Percentiles rank a stretch among this genome's conserved stretches.
Evolutionary conservation across 306 rosid genomes (phyloP).

Genomic region (Cicer yamashitae): DNA sequence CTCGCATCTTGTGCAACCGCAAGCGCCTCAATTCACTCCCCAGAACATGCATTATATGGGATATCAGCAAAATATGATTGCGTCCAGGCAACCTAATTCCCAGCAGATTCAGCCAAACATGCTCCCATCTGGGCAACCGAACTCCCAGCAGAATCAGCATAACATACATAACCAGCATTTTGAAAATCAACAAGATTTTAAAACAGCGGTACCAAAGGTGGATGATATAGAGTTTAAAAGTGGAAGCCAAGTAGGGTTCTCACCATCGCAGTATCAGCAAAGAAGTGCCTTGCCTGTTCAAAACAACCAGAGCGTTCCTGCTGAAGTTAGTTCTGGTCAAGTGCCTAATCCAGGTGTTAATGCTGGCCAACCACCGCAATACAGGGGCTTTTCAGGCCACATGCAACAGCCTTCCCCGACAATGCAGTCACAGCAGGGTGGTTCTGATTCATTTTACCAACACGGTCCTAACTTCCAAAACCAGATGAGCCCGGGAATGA

Average conservation of each 20-base stretch:
- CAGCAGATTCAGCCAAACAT: constrained; percentile 66
- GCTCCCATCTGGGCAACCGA: constrained; percentile 67
- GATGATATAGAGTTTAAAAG: constrained; percentile 75
- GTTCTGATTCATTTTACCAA: constrained; percentile 66
- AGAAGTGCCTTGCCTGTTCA: constrained; percentile 60
- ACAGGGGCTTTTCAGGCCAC: constrained; percentile 57
- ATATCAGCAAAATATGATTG: constrained; percentile 64
- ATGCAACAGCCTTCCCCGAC: constrained; percentile 66
- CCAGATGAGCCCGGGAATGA: constrained; percentile 69
- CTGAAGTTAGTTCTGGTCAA: constrained; percentile 61
- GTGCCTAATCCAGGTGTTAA: constrained; percentile 62
- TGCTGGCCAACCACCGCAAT: constrained; percentile 69
- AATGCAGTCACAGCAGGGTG: constrained; percentile 66
- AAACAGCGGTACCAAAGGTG: constrained; percentile 48
- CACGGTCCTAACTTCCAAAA: constrained; percentile 71
- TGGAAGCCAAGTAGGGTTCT: constrained; percentile 72
- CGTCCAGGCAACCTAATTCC: constrained; percentile 66
- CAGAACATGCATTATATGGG: constrained; percentile 73
- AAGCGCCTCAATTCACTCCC: constrained; percentile 64
- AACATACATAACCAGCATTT: constrained; percentile 61
- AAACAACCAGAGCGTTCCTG: constrained; percentile 59
- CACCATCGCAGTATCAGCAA: constrained; percentile 80
- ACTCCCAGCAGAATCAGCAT: constrained; percentile 62
- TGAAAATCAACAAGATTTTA: constrained; percentile 72
- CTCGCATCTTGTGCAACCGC: constrained; percentile 62